phyloP scores from a whole-genome alignment of 768 basidiomycete species.

The Boletus barrowsii region DNA sequence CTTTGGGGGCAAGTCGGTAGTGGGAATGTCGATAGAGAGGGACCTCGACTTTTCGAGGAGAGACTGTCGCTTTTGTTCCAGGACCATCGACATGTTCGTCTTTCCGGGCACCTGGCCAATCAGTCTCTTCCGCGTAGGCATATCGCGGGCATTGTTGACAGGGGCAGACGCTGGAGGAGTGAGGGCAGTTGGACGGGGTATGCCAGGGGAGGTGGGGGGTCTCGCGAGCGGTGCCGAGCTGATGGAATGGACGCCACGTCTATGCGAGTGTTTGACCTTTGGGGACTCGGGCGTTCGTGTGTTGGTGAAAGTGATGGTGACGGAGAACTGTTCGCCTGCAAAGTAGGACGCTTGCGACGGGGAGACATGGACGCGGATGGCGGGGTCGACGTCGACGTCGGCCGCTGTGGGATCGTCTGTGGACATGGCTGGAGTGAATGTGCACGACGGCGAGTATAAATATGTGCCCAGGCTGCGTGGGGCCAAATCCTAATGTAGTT shows the following conservation, averaged over 20 bases:
- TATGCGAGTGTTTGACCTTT: slow-evolving; percentile 45
- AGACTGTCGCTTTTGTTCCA: slow-evolving; percentile 53
- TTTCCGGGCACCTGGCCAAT: slow-evolving; percentile 45
- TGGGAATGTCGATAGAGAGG: slow-evolving; percentile 60
- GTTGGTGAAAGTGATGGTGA: slow-evolving; percentile 86
- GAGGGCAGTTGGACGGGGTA: slow-evolving; percentile 39
- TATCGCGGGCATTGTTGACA: slow-evolving; percentile 27
- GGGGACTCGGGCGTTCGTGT: slow-evolving; percentile 52
- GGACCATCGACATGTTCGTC: slow-evolving; percentile 43
- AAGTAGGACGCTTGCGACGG: slow-evolving; percentile 90
- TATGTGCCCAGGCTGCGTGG: too few relatives aligned
- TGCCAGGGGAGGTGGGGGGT: slow-evolving; percentile 80
- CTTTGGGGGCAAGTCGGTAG: slow-evolving; percentile 42
- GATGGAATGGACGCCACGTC: slow-evolving; percentile 74
- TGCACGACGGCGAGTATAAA: background rate
- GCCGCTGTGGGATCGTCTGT: slow-evolving; percentile 9
- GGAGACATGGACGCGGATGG: slow-evolving; percentile 65
- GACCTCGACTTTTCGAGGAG: slow-evolving; percentile 53
- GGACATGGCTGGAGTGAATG: slow-evolving; percentile 14
- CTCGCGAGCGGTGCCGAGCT: slow-evolving; percentile 78
- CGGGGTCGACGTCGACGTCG: slow-evolving; percentile 38
- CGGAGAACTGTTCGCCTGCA: slow-evolving; percentile 85
- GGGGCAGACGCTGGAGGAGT: slow-evolving; percentile 17
- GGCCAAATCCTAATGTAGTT: too few relatives aligned
- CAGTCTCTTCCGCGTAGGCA: slow-evolving; percentile 47